phyloP scores from a whole-genome alignment of 2,329 filamentous ascomycete genomes.

The Knufia petricola region DNA sequence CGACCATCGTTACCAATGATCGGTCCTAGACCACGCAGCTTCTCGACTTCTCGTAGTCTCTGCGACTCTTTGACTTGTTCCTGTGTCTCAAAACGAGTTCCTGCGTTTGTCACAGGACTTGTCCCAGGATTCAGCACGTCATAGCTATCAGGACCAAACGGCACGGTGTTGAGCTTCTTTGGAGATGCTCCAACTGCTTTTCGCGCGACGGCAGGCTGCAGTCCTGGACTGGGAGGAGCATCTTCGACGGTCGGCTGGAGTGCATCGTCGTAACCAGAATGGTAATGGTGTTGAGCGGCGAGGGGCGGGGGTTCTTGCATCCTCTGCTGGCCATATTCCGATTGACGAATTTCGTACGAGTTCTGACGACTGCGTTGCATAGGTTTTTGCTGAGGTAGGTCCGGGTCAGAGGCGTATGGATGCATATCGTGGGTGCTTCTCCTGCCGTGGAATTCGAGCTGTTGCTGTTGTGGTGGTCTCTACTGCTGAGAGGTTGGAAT shows the following conservation, averaged over 20 bases:
- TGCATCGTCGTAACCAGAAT: conserved; percentile 22
- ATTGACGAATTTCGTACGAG: conserved; percentile 3
- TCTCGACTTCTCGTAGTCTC: conserved; percentile 30
- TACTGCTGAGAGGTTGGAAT: background rate
- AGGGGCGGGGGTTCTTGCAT: background rate
- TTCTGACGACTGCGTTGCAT: background rate
- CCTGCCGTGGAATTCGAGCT: background rate
- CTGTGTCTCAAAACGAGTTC: conserved; percentile 32
- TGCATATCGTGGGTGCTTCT: conserved; percentile 10
- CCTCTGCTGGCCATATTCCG: background rate
- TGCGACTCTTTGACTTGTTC: conserved; percentile 32
- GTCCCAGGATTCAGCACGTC: conserved; percentile 47
- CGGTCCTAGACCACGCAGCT: conserved; percentile 41
- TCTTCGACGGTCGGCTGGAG: conserved; percentile 16
- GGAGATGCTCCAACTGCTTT: conserved; percentile 54
- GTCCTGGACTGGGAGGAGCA: conserved; percentile 24
- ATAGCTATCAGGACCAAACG: conserved; percentile 54
- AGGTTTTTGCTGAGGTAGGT: background rate
- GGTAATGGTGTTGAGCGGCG: conserved; percentile 15
- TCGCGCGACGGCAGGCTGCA: conserved; percentile 38
- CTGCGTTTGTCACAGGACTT: conserved; percentile 26
- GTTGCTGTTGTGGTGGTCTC: conserved; percentile 7
- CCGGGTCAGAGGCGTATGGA: background rate
- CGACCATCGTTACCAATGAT: conserved; percentile 56
- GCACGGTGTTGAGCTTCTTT: conserved; percentile 34